Evolutionary conservation across 2,329 filamentous ascomycete species (phyloP).

Genomic region (Nigrospora oryzae): DNA sequence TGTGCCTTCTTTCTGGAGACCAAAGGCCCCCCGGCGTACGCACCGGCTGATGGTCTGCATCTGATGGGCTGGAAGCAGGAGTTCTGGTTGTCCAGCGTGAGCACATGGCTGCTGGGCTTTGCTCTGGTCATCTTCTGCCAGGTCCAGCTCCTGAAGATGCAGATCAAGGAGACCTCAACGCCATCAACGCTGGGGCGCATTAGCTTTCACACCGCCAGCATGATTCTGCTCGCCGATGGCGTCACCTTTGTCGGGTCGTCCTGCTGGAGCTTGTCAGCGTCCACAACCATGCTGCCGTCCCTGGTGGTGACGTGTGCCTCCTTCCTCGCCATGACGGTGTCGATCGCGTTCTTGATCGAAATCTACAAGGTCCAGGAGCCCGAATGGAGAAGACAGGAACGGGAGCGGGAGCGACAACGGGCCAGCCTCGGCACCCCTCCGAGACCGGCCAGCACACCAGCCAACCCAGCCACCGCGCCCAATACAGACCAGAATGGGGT

Average conservation of each 20-base stretch:
- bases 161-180: conserved; percentile 59
- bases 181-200: conserved; percentile 59
- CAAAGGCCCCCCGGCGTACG: conserved; percentile 50
- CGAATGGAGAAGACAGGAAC: conserved; percentile 36
- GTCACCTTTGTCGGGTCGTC: conserved; percentile 48
- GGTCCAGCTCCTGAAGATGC: conserved; percentile 51
- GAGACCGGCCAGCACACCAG: conserved; percentile 6
- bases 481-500: conserved; percentile 5
- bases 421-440: conserved; percentile 11
- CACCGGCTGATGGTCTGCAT: conserved; percentile 43
- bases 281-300: conserved; percentile 48
- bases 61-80: conserved; percentile 54
- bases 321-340: conserved; percentile 49
- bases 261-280: conserved; percentile 46
- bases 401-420: conserved; percentile 22
- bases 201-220: conserved; percentile 53
- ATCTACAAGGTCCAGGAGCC: conserved; percentile 55
- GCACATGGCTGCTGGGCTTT: conserved; percentile 49
- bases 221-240: conserved; percentile 56
- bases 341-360: conserved; percentile 49
- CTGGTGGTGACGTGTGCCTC: conserved; percentile 43
- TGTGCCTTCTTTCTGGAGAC: conserved; percentile 59
- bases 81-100: conserved; percentile 46
- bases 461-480: conserved; percentile 7
- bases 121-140: conserved; percentile 51